Evolutionary conservation across 345 rosid species (phyloP).

Genomic region (Clausena lansium): DNA sequence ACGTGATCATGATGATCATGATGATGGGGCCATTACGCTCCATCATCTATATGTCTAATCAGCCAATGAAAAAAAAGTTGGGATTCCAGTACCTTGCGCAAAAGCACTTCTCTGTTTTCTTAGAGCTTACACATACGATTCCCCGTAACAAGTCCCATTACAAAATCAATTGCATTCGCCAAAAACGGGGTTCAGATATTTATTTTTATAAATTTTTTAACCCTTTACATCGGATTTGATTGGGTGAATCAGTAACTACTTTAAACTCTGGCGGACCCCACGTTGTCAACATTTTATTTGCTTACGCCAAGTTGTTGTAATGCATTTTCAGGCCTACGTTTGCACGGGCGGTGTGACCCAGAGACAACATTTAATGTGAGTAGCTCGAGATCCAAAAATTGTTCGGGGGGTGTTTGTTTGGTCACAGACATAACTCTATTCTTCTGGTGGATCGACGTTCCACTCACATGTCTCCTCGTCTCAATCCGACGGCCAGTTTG

Average conservation of each 20-base stretch:
- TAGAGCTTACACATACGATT: slow-evolving; percentile 1
- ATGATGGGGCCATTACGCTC: neutral
- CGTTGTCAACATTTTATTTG: neutral
- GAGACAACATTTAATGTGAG: slow-evolving; percentile 21
- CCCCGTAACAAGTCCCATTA: neutral
- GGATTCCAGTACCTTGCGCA: slow-evolving; percentile 3
- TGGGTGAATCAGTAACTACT: neutral
- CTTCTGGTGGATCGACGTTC: neutral
- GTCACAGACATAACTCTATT: neutral
- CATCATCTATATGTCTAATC: slow-evolving; percentile 21
- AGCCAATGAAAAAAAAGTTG: slow-evolving; percentile 17
- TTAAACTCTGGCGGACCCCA: neutral
- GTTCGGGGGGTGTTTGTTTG: slow-evolving; percentile 10
- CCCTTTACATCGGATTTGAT: neutral
- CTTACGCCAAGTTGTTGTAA: slow-evolving; percentile 21
- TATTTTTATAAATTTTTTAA: no score
- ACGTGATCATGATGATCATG: slow-evolving; percentile 10
- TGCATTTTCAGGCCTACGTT: slow-evolving; percentile 7
- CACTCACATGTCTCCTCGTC: neutral
- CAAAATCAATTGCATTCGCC: neutral
- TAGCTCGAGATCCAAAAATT: slow-evolving; percentile 38
- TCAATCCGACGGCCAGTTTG: slow-evolving; percentile 1
- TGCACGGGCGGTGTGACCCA: slow-evolving; percentile 1
- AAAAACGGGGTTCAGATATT: neutral
- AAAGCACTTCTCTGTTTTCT: slow-evolving; percentile 24